Percentiles rank a stretch among this genome's conserved stretches.
These are phyloP conservation scores for Pittosporum tobira DNA, from an alignment of 129 eudicot species.

Conservation along the genomic window DNA sequence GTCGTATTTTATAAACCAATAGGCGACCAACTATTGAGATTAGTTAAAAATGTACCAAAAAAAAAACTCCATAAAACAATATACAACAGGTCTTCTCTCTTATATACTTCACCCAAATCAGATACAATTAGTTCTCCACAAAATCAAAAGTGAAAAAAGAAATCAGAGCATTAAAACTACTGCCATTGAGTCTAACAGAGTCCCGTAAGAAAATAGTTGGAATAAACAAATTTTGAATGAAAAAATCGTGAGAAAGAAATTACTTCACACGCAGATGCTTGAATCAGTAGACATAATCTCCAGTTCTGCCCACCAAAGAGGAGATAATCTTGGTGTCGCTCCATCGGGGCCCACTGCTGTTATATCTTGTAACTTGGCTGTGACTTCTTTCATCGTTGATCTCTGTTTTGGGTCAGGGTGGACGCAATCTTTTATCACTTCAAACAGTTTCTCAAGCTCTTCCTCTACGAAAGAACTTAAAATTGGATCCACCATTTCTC, in stretches of 20 bases:
- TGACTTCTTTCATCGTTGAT: slow-evolving; percentile 42
- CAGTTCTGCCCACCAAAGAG: slow-evolving; percentile 96
- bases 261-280: neutral
- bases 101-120: slow-evolving; percentile 19
- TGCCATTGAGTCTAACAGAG: neutral
- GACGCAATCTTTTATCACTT: slow-evolving; percentile 46
- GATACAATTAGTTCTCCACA: slow-evolving; percentile 9
- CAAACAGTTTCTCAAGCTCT: slow-evolving; percentile 31
- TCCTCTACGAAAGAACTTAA: slow-evolving; percentile 26
- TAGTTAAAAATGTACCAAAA: no score
- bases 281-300: slow-evolving; percentile 60
- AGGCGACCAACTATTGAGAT: no score
- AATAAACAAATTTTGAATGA: neutral
- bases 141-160: neutral
- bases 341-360: slow-evolving; percentile 53
- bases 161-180: neutral
- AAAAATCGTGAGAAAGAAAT: neutral
- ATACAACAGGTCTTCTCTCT: neutral
- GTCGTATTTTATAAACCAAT: no score
- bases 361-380: slow-evolving; percentile 41
- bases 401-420: slow-evolving; percentile 40
- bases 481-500: slow-evolving; percentile 51
- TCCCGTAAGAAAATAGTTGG: neutral
- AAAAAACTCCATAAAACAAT: no score
- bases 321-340: slow-evolving; percentile 58